A percentile compares a stretch with the other conserved stretches of the same genome.
phyloP scores from a whole-genome alignment of 306 rosid genomes.

The Cucurbita argyrosperma region DNA sequence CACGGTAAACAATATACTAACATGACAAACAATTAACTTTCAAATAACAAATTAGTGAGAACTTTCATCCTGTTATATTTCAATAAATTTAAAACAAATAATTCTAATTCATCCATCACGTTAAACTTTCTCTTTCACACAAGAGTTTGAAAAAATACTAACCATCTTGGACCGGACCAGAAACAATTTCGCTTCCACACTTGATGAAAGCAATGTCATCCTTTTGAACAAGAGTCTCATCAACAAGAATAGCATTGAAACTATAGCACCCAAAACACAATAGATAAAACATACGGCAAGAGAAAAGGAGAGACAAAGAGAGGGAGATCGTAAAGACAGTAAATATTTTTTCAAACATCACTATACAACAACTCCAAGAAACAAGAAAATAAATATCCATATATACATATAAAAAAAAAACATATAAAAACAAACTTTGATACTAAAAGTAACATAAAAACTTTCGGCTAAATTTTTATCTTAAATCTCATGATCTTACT shows the following conservation, averaged over 20 bases:
- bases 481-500: background rate
- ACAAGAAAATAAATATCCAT: too few relatives aligned
- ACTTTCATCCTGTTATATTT: background rate
- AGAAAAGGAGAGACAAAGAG: conserved; percentile 2
- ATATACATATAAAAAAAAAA: too few relatives aligned
- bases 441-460: background rate
- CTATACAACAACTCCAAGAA: background rate
- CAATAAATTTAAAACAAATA: background rate
- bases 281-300: background rate
- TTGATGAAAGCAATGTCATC: conserved; percentile 32
- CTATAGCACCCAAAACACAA: conserved; percentile 17
- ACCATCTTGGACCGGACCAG: conserved; percentile 59
- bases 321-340: background rate
- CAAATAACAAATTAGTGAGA: background rate
- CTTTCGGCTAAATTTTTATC: background rate
- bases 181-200: conserved; percentile 57
- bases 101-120: background rate
- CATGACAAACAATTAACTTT: background rate
- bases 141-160: background rate
- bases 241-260: conserved; percentile 44
- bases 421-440: too few relatives aligned
- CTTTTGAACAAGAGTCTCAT: conserved; percentile 30
- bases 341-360: background rate
- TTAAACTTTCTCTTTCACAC: background rate
- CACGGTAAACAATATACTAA: background rate